A percentile compares a stretch with the other conserved stretches of the same genome.
Conservation (phyloP, 2,329 filamentous ascomycete species). For the Exophiala alcalophila region DNA sequence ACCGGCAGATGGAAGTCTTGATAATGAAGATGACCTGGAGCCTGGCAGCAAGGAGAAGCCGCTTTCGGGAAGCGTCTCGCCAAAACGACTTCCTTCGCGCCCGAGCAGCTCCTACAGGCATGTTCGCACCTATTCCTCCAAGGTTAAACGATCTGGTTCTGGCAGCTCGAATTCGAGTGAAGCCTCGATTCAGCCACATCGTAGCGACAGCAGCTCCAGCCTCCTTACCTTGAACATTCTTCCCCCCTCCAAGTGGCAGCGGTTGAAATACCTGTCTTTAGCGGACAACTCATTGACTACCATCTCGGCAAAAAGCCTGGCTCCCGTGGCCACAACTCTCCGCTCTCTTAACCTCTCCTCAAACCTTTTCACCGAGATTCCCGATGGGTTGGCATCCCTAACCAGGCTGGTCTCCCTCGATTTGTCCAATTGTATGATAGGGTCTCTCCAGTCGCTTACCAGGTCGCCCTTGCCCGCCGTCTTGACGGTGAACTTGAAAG, state of each 20-base stretch:
- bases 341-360: conserved; percentile 89
- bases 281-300: conserved; percentile 87
- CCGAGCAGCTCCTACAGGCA: conserved; percentile 65
- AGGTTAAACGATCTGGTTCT: conserved; percentile 81
- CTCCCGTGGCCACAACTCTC: conserved; percentile 79
- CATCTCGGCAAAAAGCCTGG: conserved; percentile 70
- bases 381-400: conserved; percentile 81
- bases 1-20: conserved; percentile 45
- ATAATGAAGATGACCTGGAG: conserved; percentile 32
- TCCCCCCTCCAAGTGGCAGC: conserved; percentile 88
- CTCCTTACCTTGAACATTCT: conserved; percentile 68
- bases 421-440: conserved; percentile 96
- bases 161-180: conserved; percentile 85
- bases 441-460: conserved; percentile 81
- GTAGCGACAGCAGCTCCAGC: conserved; percentile 71
- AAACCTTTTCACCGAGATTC: conserved; percentile 91
- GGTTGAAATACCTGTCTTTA: conserved; percentile 85
- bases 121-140: conserved; percentile 63
- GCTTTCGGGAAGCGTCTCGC: conserved; percentile 67
- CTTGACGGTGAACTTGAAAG: conserved; percentile 84
- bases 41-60: conserved; percentile 12
- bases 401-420: conserved; percentile 89
- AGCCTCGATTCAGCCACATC: conserved; percentile 50
- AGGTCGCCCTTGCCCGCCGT: conserved; percentile 88
- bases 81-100: conserved; percentile 73